A percentile compares a stretch with the other conserved stretches of the same genome.
Evolutionary conservation across 805 yeast species (phyloP).

Genomic region (Blastobotrys chiropterorum): DNA sequence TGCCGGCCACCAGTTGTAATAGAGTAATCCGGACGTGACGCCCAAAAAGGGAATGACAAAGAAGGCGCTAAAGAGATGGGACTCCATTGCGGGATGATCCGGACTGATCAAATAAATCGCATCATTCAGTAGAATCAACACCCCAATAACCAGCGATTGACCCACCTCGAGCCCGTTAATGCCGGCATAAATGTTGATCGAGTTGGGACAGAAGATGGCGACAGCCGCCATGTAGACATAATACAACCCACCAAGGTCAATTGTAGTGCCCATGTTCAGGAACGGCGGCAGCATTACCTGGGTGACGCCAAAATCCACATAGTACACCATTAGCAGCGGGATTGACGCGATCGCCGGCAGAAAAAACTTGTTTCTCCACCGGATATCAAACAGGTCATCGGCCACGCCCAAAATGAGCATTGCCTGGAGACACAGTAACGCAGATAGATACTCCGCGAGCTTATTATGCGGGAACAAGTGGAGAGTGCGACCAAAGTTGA

Average conservation of each 20-base stretch:
- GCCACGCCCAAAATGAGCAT: constrained; percentile 82
- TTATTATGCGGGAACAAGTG: constrained; percentile 67
- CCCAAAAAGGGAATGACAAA: constrained; percentile 83
- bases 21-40: constrained; percentile 67
- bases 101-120: constrained; percentile 50
- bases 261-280: constrained; percentile 36
- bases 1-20: constrained; percentile 87
- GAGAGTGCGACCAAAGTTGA: constrained; percentile 11
- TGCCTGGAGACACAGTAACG: constrained; percentile 74
- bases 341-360: constrained; percentile 91
- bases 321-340: constrained; percentile 85
- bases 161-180: constrained; percentile 96
- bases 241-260: constrained; percentile 76
- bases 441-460: constrained; percentile 80
- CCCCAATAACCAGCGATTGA: constrained; percentile 74
- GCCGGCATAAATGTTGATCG: constrained; percentile 94
- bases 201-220: constrained; percentile 91
- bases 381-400: constrained; percentile 90
- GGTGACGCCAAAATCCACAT: constrained; percentile 90
- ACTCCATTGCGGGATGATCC: constrained; percentile 56
- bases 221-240: constrained; percentile 87
- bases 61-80: constrained; percentile 77
- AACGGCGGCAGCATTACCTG: constrained; percentile 76
- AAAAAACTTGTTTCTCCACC: constrained; percentile 97
- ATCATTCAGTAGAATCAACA: constrained; percentile 72